These are phyloP conservation scores for Verticillium dahliae DNA, from an alignment of 2,329 filamentous ascomycete genomes.

Conservation along the genomic window DNA sequence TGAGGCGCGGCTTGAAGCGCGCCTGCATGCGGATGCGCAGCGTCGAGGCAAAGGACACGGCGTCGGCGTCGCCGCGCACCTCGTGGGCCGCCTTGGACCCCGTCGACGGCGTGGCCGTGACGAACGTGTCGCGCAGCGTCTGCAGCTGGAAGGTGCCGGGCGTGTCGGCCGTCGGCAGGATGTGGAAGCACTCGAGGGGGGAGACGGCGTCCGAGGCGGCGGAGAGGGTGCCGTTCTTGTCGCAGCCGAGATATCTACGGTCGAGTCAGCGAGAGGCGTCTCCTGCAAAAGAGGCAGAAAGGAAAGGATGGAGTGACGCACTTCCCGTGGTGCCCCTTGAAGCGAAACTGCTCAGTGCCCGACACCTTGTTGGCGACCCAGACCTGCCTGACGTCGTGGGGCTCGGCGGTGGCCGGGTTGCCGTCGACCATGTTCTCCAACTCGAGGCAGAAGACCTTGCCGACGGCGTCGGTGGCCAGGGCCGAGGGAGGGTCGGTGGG, in stretches of 20 bases:
- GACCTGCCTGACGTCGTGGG: conserved; percentile 91
- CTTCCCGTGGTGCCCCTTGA: conserved; percentile 88
- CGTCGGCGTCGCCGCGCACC: conserved; percentile 69
- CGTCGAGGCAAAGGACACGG: conserved; percentile 61
- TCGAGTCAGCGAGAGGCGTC: no score
- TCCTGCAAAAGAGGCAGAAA: not conserved
- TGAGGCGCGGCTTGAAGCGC: conserved; percentile 79
- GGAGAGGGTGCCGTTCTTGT: conserved; percentile 72
- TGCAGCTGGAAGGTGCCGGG: conserved; percentile 70
- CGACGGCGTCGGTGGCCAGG: conserved; percentile 78
- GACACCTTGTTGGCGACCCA: conserved; percentile 84
- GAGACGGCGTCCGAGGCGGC: conserved; percentile 78
- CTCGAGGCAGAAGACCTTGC: conserved; percentile 74
- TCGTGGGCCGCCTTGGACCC: conserved; percentile 49
- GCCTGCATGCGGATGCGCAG: conserved; percentile 90
- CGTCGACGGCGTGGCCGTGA: conserved; percentile 45
- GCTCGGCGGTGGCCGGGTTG: conserved; percentile 79
- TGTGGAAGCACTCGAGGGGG: conserved; percentile 72
- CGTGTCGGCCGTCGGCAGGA: conserved; percentile 58
- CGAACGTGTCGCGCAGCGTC: conserved; percentile 64
- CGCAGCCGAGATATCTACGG: conserved; percentile 72
- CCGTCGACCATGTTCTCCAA: conserved; percentile 86
- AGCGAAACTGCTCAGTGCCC: conserved; percentile 73
- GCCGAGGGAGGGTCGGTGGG: conserved; percentile 68
- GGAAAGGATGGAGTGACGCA: conserved; percentile 21